Evolutionary conservation across 768 basidiomycete genomes (phyloP), one percentile per base, ranked within the genome.

Genomic region (Amanita pallidorosea): DNA sequence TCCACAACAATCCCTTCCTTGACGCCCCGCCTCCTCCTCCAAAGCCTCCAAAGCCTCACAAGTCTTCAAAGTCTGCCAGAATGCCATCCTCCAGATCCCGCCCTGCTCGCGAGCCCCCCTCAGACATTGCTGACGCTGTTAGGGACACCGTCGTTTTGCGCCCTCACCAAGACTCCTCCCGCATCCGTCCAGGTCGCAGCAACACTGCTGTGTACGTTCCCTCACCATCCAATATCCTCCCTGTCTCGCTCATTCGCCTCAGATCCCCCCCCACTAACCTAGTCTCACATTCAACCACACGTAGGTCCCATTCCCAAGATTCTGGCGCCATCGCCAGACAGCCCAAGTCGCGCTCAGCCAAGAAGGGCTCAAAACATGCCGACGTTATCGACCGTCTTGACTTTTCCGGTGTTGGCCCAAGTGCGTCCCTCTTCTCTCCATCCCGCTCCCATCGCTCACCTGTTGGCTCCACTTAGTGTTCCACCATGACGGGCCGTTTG

Each of bases 401-500:
- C 68, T 86, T 80, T 53, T 85, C 85, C 15, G 84, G 89, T 59
- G 85, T 89, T 37, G 88, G 88, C 7, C 79, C 85, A 51, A 88
- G 89, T 90, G 61, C 56, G 88, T 77, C 42, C 54, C 51, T 43
- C 47, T 45, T 55, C 53, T n/a, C 52, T 45, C 56, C 52, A 3
- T 52, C 31, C 54, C 20, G 33, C 5, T 20, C 15, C 53, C 49
- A 44, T 49, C 43, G 38, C 36, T 38, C 45, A 42, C 48, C 55
- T 49, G 38, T 48, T 37, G 54, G 38, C 35, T 1, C 29, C 34
- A 38, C 22, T 25, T 56, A 92, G 89, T 88, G 80, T 88, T 92
- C 68, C 89, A 93, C 61, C 89, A 93, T 60, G 90, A 92, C 60
- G 89, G 89, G 27, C 90, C 89, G 11, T 93, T 92, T 63, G 89